phyloP scores from a whole-genome alignment of 306 rosid species.

The Cicer bijugum region DNA sequence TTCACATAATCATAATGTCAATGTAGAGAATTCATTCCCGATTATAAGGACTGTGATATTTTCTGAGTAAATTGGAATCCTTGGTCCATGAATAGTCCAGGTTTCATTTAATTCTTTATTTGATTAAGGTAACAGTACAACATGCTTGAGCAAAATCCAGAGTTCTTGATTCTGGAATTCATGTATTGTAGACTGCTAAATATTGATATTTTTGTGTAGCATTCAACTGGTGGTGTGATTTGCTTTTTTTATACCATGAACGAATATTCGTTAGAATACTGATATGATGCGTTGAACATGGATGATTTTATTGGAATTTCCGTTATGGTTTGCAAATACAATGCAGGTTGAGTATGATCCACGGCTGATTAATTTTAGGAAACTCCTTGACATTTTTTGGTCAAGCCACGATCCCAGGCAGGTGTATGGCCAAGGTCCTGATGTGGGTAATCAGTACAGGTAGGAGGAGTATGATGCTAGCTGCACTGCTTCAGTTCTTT shows the following conservation, averaged over 20 bases:
- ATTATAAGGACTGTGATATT: slow-evolving; percentile 21
- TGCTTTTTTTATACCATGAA: neutral
- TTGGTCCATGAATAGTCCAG: neutral
- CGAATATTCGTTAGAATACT: slow-evolving; percentile 15
- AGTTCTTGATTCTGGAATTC: slow-evolving; percentile 35
- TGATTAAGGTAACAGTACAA: neutral
- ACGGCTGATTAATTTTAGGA: slow-evolving; percentile 60
- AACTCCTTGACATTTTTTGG: slow-evolving; percentile 86
- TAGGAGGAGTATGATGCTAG: slow-evolving; percentile 45
- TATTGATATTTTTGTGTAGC: neutral
- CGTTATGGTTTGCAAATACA: slow-evolving; percentile 30
- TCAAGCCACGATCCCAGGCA: slow-evolving; percentile 90
- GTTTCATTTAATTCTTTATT: slow-evolving; percentile 3
- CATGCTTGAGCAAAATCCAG: slow-evolving; percentile 9
- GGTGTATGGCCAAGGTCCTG: slow-evolving; percentile 98
- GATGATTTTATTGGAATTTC: slow-evolving; percentile 34
- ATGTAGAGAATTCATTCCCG: neutral
- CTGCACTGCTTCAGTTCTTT: slow-evolving; percentile 9
- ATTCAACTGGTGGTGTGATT: slow-evolving; percentile 9
- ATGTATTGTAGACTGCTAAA: neutral
- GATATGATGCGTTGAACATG: neutral
- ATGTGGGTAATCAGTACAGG: slow-evolving; percentile 95
- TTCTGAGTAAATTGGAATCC: slow-evolving; percentile 18
- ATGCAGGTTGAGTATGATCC: slow-evolving; percentile 88
- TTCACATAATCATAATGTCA: too few species aligned